Percentiles rank a stretch among this genome's conserved stretches.
phyloP scores from a whole-genome alignment of 2,329 filamentous ascomycete genomes.

The Diaporthe amygdali region DNA sequence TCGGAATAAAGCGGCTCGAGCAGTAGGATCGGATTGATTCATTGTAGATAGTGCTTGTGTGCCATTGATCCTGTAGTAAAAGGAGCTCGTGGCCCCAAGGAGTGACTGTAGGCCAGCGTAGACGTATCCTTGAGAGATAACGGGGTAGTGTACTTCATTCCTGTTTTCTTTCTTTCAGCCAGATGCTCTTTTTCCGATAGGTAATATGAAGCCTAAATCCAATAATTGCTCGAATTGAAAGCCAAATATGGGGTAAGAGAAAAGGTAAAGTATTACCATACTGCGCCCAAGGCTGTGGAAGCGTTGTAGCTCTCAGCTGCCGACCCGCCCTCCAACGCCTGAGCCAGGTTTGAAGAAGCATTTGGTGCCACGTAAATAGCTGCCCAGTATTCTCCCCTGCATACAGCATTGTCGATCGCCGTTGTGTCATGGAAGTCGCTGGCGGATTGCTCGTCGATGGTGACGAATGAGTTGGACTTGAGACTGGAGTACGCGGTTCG shows the following conservation, averaged over 20 bases:
- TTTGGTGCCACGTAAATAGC: background rate
- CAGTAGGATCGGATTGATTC: background rate
- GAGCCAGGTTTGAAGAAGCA: background rate
- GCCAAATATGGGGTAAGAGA: background rate
- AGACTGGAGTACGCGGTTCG: background rate
- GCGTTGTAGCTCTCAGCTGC: background rate
- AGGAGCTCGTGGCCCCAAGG: background rate
- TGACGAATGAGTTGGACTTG: background rate
- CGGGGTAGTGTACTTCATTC: constrained; percentile 2
- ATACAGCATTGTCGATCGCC: background rate
- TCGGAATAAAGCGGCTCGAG: background rate
- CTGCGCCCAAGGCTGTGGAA: background rate
- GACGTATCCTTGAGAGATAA: background rate
- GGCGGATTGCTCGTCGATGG: background rate
- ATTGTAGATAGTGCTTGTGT: background rate
- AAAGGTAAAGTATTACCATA: background rate
- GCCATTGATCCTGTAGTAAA: constrained; percentile 4
- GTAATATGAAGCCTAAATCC: background rate
- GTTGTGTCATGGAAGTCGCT: background rate
- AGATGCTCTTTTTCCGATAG: background rate
- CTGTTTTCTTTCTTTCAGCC: background rate
- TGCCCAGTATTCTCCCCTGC: constrained; percentile 7
- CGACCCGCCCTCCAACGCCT: background rate
- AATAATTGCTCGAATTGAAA: no score
- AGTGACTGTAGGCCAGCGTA: background rate